Evolutionary conservation across 768 basidiomycete genomes (phyloP), one percentile per base, ranked within the genome.

Genomic region (Heimioporus sp.): DNA sequence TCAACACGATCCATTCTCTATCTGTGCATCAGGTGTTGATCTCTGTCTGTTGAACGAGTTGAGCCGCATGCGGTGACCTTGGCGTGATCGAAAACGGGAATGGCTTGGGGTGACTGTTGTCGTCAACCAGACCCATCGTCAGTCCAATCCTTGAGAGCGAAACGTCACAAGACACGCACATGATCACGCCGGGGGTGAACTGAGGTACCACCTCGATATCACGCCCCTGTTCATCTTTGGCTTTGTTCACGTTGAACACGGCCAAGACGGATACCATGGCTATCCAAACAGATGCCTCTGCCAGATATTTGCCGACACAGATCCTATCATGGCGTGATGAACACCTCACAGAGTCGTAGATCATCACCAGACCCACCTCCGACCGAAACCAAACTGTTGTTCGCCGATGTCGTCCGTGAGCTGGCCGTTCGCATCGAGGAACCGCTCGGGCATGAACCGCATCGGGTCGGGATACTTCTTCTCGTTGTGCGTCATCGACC

Each of bases 191-290:
- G 3, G 60, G 58, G 1, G 58, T 66, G n/a, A 50, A 72, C 32
- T 67, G 46, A 2, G 65, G 54, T 4, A 55, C 43, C 3, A 64
- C 55, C 15, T 58, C 61, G n/a, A 71, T 59, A 24, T 65, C 64
- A 3, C 57, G 51, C 3, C 74, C 76, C 0, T 63, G 39, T 13
- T 53, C 56, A 36, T 74, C 70, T 19, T 63, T 56, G 2, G 67
- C 67, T 47, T 73, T 70, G 24, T 47, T 53, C 12, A 69, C 48
- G 17, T 62, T 31, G 50, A 74, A 67, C 5, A 62, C 56, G 0
- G 62, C 48, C 46, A 72, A 46, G 10, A 64, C 46, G 37, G 60
- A 63, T 16, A 59, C 64, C 45, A 64, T 66, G 6, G 59, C 59
- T 16, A 65, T 60, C 59, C 64, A 63, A 7, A 64, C 57, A 49